phyloP scores from a whole-genome alignment of 768 basidiomycete genomes.

The Suillus weaverae region DNA sequence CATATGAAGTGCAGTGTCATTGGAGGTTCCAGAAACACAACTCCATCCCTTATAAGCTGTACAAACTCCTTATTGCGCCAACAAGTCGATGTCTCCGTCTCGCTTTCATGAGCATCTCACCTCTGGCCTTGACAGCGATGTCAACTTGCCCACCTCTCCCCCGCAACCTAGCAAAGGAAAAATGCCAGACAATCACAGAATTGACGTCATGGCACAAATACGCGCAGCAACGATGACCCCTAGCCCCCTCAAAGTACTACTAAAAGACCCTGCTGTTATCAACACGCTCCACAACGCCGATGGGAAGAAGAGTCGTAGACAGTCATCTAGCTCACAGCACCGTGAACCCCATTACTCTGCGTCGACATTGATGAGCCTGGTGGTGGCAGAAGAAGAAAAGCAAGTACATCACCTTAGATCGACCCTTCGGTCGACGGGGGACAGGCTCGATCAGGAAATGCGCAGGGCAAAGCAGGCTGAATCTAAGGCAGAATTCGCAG shows the following conservation, averaged over 20 bases:
- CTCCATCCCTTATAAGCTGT: constrained; percentile 4
- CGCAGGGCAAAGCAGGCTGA: constrained; percentile 53
- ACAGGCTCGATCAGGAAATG: constrained; percentile 57
- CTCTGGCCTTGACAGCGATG: constrained; percentile 18
- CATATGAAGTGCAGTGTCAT: constrained; percentile 9
- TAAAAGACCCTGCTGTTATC: constrained; percentile 44
- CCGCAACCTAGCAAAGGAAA: constrained; percentile 8
- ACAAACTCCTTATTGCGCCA: constrained; percentile 9
- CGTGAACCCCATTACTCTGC: constrained; percentile 35
- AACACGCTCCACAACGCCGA: constrained; percentile 34
- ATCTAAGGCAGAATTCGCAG: constrained; percentile 51
- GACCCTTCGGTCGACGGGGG: constrained; percentile 49
- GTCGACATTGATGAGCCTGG: constrained; percentile 41
- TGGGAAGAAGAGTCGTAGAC: constrained; percentile 26
- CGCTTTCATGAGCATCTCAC: constrained; percentile 33
- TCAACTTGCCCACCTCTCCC: constrained; percentile 10
- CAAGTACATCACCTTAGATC: constrained; percentile 56
- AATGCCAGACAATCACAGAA: constrained; percentile 7
- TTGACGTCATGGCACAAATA: constrained; percentile 40
- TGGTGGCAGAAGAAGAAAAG: constrained; percentile 55
- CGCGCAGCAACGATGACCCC: constrained; percentile 47
- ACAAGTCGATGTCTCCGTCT: constrained; percentile 26
- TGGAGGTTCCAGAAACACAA: constrained; percentile 9
- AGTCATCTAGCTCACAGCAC: constrained; percentile 39
- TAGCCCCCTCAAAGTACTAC: constrained; percentile 43